phyloP scores from a whole-genome alignment of 129 eudicot species.

The Gnaphalium uliginosum region DNA sequence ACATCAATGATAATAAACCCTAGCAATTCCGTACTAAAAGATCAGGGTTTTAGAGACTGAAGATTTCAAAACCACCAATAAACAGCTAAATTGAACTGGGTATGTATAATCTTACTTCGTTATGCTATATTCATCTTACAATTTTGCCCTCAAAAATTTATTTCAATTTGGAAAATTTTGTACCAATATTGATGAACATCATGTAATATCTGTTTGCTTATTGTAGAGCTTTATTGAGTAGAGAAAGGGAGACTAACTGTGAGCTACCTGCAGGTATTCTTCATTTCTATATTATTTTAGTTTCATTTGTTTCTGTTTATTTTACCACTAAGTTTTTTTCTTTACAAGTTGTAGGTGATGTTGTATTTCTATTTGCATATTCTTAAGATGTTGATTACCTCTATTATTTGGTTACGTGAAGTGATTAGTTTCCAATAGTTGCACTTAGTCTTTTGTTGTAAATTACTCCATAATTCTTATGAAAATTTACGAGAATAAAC shows the following conservation, averaged over 20 bases:
- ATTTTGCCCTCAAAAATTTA: neutral
- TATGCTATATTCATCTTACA: neutral
- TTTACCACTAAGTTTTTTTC: neutral
- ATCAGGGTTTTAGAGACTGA: conserved; percentile 26
- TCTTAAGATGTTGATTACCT: conserved; percentile 11
- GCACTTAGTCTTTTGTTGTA: neutral
- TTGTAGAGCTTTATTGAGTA: conserved; percentile 6
- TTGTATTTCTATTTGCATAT: neutral
- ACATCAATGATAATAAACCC: conserved; percentile 28
- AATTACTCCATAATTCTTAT: no score
- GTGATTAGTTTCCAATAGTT: neutral
- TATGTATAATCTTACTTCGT: conserved; percentile 8
- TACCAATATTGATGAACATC: conserved; percentile 2
- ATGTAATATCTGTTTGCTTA: conserved; percentile 14
- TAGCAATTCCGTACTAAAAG: conserved; percentile 13
- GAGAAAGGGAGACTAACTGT: neutral
- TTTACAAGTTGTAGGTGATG: neutral
- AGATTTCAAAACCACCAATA: conserved; percentile 21
- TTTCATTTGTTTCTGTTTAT: neutral
- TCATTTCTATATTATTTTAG: neutral
- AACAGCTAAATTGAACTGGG: conserved; percentile 20
- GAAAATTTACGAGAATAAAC: neutral
- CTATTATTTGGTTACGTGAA: neutral
- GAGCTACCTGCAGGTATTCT: conserved; percentile 4
- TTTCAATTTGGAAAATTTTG: conserved; percentile 6